Percentiles rank a stretch among this genome's conserved stretches.
Conservation (phyloP, 2,329 filamentous ascomycete genomes). For the Pseudopyrenochaeta lycopersici region DNA sequence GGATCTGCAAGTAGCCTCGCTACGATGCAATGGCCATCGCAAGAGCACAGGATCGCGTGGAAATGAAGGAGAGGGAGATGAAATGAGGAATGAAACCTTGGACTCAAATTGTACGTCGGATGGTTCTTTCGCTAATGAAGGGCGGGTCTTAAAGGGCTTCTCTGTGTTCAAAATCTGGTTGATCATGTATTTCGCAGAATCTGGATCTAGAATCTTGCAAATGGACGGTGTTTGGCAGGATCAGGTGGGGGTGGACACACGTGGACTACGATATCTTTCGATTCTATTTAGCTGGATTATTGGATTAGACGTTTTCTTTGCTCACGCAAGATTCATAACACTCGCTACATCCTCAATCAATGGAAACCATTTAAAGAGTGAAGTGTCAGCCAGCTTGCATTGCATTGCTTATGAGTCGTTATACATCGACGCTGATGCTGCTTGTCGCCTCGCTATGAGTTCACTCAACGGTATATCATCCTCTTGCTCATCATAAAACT, state of each 20-base stretch:
- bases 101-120: constrained; percentile 32
- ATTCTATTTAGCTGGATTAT: constrained; percentile 22
- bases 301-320: constrained; percentile 32
- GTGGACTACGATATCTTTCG: constrained; percentile 15
- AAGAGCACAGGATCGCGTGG: constrained; percentile 30
- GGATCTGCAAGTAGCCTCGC: constrained; percentile 7
- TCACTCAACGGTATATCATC: constrained; percentile 77
- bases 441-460: constrained; percentile 57
- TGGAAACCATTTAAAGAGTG: background rate
- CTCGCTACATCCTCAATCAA: constrained; percentile 8
- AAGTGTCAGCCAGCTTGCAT: background rate
- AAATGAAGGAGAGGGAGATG: constrained; percentile 6
- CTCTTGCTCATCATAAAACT: constrained; percentile 70
- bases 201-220: background rate
- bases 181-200: constrained; percentile 1
- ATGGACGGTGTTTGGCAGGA: constrained; percentile 7
- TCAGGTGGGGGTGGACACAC: constrained; percentile 11
- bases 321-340: constrained; percentile 25
- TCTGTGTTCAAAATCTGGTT: constrained; percentile 3
- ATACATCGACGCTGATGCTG: constrained; percentile 8
- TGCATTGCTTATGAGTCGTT: background rate
- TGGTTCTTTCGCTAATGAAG: constrained; percentile 3
- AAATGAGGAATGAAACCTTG: constrained; percentile 1
- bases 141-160: constrained; percentile 5
- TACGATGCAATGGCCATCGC: constrained; percentile 28